phyloP scores from a whole-genome alignment of 1,284 basidiomycete species.

The Clitocybe nebularis region DNA sequence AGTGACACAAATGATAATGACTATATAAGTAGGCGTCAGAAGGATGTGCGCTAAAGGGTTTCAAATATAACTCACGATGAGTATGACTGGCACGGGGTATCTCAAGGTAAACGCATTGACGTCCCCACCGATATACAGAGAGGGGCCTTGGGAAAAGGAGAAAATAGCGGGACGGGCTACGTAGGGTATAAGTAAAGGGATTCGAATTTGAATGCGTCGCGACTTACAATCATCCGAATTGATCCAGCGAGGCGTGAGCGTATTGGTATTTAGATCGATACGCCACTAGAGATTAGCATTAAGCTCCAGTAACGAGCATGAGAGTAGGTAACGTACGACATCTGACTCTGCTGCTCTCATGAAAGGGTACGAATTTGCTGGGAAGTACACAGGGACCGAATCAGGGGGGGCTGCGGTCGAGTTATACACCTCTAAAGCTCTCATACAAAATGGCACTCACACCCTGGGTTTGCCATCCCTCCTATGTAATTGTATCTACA shows the following conservation, averaged over 20 bases:
- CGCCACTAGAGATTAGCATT: constrained; percentile 10
- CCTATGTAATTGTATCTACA: constrained; percentile 9
- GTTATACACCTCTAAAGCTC: neutral
- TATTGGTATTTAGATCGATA: constrained; percentile 5
- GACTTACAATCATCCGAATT: constrained; percentile 15
- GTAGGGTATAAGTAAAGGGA: neutral
- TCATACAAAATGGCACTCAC: neutral
- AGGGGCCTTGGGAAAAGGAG: constrained; percentile 4
- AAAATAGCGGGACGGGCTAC: neutral
- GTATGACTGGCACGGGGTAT: constrained; percentile 7
- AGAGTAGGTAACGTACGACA: neutral
- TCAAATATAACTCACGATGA: constrained; percentile 4
- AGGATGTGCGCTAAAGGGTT: no score
- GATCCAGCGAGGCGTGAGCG: constrained; percentile 11
- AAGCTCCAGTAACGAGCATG: neutral
- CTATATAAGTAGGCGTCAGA: neutral
- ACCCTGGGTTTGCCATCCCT: constrained; percentile 6
- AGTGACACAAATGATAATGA: neutral
- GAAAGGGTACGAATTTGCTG: constrained; percentile 2
- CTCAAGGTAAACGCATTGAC: constrained; percentile 4
- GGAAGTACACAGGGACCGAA: neutral
- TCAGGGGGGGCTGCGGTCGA: neutral
- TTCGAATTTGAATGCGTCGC: neutral
- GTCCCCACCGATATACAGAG: constrained; percentile 12
- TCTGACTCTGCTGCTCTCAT: neutral